phyloP scores from a whole-genome alignment of 768 basidiomycete species.

The Calocera viscosa region DNA sequence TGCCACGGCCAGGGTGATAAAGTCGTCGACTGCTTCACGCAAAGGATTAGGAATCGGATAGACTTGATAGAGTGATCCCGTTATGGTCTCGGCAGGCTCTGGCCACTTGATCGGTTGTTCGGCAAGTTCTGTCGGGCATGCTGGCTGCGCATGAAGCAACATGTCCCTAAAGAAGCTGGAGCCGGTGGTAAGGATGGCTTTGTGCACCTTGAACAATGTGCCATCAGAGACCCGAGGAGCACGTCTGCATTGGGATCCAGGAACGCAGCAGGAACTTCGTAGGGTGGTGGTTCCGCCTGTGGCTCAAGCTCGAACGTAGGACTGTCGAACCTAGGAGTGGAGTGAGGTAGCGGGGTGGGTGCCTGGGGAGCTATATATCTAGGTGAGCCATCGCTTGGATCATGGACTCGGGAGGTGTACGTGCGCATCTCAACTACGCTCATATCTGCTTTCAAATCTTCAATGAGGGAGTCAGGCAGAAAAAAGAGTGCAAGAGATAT shows the following conservation, averaged over 20 bases:
- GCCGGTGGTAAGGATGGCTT: not conserved
- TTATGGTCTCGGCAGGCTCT: not conserved
- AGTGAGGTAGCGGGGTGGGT: too few species aligned
- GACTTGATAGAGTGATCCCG: not conserved
- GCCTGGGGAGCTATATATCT: too few species aligned
- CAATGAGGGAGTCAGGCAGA: too few species aligned
- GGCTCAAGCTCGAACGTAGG: too few species aligned
- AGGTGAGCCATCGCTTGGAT: too few species aligned
- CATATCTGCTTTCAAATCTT: too few species aligned
- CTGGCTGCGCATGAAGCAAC: not conserved
- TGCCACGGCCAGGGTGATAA: not conserved
- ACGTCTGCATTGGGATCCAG: slow-evolving; percentile 9
- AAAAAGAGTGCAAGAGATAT: too few species aligned
- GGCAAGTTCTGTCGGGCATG: not conserved
- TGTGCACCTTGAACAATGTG: not conserved
- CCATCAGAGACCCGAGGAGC: slow-evolving; percentile 7
- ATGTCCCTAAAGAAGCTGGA: slow-evolving; percentile 1
- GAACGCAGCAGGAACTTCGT: not conserved
- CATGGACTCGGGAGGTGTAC: too few species aligned
- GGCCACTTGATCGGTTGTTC: not conserved
- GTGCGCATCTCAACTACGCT: too few species aligned
- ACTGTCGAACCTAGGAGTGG: too few species aligned
- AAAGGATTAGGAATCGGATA: not conserved
- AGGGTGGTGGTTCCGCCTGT: too few species aligned
- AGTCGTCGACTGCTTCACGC: not conserved